Evolutionary conservation across 78 protist genomes (phyloP), one percentile per base, ranked within the genome.

Genomic region (Isochrysis galbana): DNA sequence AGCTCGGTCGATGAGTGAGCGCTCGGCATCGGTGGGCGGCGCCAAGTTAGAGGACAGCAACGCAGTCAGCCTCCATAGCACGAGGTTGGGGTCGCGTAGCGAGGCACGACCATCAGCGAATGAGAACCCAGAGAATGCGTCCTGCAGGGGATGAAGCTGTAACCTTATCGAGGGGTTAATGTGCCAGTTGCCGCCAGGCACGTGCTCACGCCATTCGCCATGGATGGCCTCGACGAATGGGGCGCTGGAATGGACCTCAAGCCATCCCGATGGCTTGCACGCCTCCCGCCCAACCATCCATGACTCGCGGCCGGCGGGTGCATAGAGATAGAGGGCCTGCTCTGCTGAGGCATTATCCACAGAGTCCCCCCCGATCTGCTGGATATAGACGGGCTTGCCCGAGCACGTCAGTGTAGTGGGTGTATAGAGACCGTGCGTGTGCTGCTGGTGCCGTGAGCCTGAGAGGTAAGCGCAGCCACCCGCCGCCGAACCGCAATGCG

Each of bases 271-370:
- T 23, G 80, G 80, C 41, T 34, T 29, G 80, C 80, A 70, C 0
- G 39, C 80, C 14, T 70, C 80, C 25, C 80, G 80, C 41, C 80
- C 80, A 23, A 70, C 80, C 80, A 70, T 70, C 80, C 80, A 70
- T 3, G 42, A 34, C 80, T 70, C 80, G 36, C 74, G 17, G 32
- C 74, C 74, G 38, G 74, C 29, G 32, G 74, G 74, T 23, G 74
- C 19, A n/a, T 67, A 67, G 38, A 67, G 74, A n/a, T 67, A 67
- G 36, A 67, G 74, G 36, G 38, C 32, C 4, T n/a, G 32, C 36
- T 67, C 36, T 10, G 19, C 74, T 11, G 36, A 51, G 29, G 61
- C 61, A 7, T 51, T 14, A 14, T 14, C 14, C 61, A 14, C 74
- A n/a, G 17, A 11, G 32, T n/a, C 14, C 38, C 74, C 74, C 38